Conservation (phyloP, 2,329 filamentous ascomycete genomes). For the Tolypocladium amazonense region DNA sequence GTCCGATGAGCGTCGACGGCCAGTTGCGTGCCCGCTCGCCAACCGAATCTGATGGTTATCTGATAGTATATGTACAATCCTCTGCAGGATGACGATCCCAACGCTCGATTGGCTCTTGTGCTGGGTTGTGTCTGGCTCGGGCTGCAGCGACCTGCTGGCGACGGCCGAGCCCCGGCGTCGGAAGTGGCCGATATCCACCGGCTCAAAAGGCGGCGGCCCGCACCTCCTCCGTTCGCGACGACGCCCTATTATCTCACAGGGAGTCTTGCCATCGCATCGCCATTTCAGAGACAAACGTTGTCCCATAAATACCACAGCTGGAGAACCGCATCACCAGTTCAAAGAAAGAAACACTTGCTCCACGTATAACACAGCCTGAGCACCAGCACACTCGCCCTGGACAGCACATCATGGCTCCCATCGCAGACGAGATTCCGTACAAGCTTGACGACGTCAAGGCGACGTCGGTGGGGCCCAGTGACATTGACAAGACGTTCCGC, state of each 20-base stretch:
- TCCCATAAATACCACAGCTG: neutral
- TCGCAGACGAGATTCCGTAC: constrained; percentile 39
- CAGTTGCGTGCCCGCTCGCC: neutral
- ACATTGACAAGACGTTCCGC: constrained; percentile 52
- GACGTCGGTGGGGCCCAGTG: constrained; percentile 35
- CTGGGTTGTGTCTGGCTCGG: neutral
- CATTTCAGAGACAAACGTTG: neutral
- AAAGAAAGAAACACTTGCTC: neutral
- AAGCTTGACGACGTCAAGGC: constrained; percentile 43
- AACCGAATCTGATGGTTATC: neutral
- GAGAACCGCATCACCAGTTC: neutral
- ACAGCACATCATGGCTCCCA: constrained; percentile 19
- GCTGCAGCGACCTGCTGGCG: neutral
- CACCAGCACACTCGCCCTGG: neutral
- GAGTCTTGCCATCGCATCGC: neutral
- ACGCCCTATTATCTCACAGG: neutral
- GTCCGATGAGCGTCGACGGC: neutral
- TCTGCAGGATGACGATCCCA: neutral
- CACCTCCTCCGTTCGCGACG: neutral
- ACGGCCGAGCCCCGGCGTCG: constrained; percentile 1
- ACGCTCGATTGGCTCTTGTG: neutral
- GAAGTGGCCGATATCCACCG: constrained; percentile 5
- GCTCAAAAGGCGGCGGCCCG: neutral
- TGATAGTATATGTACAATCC: neutral
- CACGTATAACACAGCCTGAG: neutral